phyloP scores from a whole-genome alignment of 2,329 filamentous ascomycete genomes.

The Diaporthe sp. region DNA sequence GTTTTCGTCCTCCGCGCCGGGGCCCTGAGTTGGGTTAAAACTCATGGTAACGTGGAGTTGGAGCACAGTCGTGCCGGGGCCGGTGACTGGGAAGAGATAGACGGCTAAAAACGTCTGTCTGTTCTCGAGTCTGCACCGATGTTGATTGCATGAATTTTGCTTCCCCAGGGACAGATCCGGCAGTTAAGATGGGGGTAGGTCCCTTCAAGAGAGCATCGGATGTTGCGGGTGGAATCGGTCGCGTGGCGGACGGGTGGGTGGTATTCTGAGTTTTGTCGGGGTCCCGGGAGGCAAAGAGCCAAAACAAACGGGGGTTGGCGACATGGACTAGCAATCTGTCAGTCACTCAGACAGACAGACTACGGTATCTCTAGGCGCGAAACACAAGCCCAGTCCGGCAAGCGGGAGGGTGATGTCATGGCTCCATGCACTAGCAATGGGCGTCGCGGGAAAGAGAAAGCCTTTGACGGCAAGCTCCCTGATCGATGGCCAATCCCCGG shows the following conservation, averaged over 20 bases:
- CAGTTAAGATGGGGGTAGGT: neutral
- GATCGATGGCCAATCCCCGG: neutral
- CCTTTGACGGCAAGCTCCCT: neutral
- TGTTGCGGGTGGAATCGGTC: slow-evolving; percentile 15
- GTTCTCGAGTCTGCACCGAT: neutral
- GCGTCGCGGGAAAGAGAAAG: neutral
- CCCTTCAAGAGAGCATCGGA: slow-evolving; percentile 23
- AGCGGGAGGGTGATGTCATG: slow-evolving; percentile 16
- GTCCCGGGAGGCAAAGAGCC: neutral
- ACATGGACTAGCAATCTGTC: neutral
- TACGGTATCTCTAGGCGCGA: neutral
- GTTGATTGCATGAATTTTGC: slow-evolving; percentile 13
- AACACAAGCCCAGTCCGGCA: neutral
- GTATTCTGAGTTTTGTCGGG: slow-evolving; percentile 18
- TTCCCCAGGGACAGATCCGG: neutral
- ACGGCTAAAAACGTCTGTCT: slow-evolving; percentile 22
- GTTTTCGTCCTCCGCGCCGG: slow-evolving; percentile 29
- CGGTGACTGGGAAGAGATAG: neutral
- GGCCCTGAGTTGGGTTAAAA: neutral
- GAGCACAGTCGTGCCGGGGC: neutral
- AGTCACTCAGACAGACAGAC: neutral
- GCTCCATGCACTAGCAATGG: neutral
- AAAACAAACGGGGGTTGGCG: slow-evolving; percentile 7
- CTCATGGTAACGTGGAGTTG: slow-evolving; percentile 14
- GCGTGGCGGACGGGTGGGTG: neutral